phyloP scores from a whole-genome alignment of 2,329 filamentous ascomycete species.

The Microthyrium microscopicum region DNA sequence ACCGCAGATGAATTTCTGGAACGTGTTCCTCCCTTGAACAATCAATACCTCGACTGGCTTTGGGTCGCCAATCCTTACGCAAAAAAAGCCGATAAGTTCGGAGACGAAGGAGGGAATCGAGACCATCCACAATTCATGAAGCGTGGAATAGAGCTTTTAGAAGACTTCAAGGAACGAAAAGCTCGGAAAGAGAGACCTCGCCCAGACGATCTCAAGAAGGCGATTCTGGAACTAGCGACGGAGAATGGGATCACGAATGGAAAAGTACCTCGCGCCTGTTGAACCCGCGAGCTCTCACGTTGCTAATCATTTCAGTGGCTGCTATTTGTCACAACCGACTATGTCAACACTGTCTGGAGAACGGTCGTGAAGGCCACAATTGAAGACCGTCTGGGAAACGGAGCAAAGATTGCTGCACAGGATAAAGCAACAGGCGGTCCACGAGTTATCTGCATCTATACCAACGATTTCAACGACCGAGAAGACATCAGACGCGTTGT shows the following conservation, averaged over 20 bases:
- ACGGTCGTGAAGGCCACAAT: conserved; percentile 49
- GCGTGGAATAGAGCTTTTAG: conserved; percentile 38
- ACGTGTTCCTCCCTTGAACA: conserved; percentile 52
- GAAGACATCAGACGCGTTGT: conserved; percentile 55
- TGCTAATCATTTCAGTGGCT: conserved; percentile 43
- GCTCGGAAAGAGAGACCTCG: conserved; percentile 24
- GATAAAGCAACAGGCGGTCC: conserved; percentile 19
- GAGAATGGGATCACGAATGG: conserved; percentile 43
- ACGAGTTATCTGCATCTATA: conserved; percentile 63
- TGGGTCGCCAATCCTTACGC: conserved; percentile 50
- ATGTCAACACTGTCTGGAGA: conserved; percentile 49
- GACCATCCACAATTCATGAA: conserved; percentile 34
- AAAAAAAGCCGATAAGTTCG: conserved; percentile 22
- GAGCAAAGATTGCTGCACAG: conserved; percentile 54
- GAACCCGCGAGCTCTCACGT: too few relatives aligned
- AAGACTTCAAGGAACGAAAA: conserved; percentile 29
- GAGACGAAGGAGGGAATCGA: conserved; percentile 13
- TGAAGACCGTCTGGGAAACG: conserved; percentile 51
- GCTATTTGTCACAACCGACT: conserved; percentile 41
- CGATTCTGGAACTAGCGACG: conserved; percentile 45
- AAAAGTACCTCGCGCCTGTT: too few relatives aligned
- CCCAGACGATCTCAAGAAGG: conserved; percentile 27
- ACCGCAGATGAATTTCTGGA: conserved; percentile 46
- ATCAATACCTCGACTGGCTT: conserved; percentile 46
- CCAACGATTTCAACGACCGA: conserved; percentile 52